Conservation (phyloP, 106 monocot genomes). For the Alisma plantagoaquatica region DNA sequence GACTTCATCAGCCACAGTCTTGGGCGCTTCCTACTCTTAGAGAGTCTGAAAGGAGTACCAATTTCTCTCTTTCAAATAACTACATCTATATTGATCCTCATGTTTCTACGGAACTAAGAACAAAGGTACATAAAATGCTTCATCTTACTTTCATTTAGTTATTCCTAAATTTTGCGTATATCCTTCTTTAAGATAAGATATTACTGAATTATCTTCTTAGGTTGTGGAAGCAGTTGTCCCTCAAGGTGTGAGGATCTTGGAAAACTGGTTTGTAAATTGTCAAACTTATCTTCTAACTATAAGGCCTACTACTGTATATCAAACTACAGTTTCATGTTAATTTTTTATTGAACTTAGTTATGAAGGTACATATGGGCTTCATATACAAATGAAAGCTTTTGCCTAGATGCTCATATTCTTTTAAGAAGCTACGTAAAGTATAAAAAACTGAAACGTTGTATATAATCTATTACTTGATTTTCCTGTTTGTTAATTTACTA, state of each 20-base stretch:
- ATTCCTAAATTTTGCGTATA: not conserved
- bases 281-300: slow-evolving; percentile 84
- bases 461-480: no score
- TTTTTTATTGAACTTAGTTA: no score
- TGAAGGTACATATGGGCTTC: no score
- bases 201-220: slow-evolving; percentile 21
- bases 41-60: slow-evolving; percentile 18
- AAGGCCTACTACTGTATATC: slow-evolving; percentile 21
- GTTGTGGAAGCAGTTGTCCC: slow-evolving; percentile 52
- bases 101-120: slow-evolving; percentile 62
- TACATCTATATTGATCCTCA: slow-evolving; percentile 68
- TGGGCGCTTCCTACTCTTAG: slow-evolving; percentile 17
- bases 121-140: slow-evolving; percentile 47
- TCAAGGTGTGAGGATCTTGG: slow-evolving; percentile 62
- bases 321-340: no score
- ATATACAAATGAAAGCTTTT: no score
- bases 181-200: not conserved
- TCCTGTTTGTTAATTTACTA: no score
- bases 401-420: no score
- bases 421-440: no score
- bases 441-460: no score
- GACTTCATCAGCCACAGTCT: slow-evolving; percentile 15
- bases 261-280: slow-evolving; percentile 92
- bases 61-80: slow-evolving; percentile 34
- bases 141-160: not conserved